Evolutionary conservation across 306 rosid genomes (phyloP).

Genomic region (Quillaja saponaria): DNA sequence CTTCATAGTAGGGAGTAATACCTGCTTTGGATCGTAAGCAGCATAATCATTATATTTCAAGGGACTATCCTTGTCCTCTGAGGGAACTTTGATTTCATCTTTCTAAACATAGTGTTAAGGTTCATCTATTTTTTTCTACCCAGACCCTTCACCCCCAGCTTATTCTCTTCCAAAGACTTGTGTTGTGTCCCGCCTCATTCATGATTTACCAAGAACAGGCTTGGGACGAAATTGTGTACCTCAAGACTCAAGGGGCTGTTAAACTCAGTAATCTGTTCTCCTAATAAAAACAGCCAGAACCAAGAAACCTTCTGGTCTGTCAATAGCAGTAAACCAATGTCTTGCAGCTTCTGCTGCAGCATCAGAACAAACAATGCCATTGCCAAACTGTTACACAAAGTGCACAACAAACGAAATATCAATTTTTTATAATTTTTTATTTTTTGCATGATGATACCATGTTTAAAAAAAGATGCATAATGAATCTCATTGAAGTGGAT

Average conservation of each 20-base stretch:
- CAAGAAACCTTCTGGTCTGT: slow-evolving; percentile 85
- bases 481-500: slow-evolving; percentile 1
- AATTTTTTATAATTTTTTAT: no score
- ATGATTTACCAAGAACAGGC: no score
- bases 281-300: slow-evolving; percentile 76
- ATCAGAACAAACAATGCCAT: slow-evolving; percentile 70
- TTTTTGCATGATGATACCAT: slow-evolving; percentile 45
- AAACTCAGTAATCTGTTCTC: slow-evolving; percentile 48
- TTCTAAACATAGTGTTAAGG: slow-evolving; percentile 78
- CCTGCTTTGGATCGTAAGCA: slow-evolving; percentile 73
- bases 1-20: slow-evolving; percentile 2
- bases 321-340: slow-evolving; percentile 80
- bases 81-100: slow-evolving; percentile 70
- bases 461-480: slow-evolving; percentile 13
- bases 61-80: slow-evolving; percentile 62
- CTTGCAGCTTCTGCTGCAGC: slow-evolving; percentile 83
- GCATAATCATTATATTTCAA: slow-evolving; percentile 80
- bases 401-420: not conserved
- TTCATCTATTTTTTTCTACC: slow-evolving; percentile 76
- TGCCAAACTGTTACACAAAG: slow-evolving; percentile 61
- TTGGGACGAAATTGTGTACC: slow-evolving; percentile 28
- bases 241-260: slow-evolving; percentile 53
- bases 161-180: slow-evolving; percentile 61
- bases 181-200: slow-evolving; percentile 52
- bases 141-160: slow-evolving; percentile 63